These are phyloP conservation scores for Ustilago bromivora DNA, from an alignment of 1,284 basidiomycete genomes.

Conservation along the genomic window DNA sequence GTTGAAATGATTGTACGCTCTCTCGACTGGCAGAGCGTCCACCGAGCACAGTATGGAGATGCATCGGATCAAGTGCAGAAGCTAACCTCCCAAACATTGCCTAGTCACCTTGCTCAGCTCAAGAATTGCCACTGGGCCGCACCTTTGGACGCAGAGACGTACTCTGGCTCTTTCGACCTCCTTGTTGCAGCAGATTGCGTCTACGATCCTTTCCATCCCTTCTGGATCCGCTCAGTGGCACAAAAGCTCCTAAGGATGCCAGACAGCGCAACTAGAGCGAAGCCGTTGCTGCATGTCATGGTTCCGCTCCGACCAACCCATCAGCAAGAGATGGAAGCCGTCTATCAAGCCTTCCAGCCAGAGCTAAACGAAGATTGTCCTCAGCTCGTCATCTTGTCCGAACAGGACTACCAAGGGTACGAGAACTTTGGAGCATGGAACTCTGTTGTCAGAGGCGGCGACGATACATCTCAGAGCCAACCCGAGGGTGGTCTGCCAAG, in stretches of 20 bases:
- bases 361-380: neutral
- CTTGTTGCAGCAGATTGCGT: constrained; percentile 65
- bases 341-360: constrained; percentile 52
- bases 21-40: constrained; percentile 62
- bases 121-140: constrained; percentile 9
- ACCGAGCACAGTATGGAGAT: constrained; percentile 9
- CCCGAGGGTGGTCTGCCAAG: constrained; percentile 30
- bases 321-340: constrained; percentile 50
- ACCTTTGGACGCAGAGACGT: constrained; percentile 10
- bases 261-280: neutral
- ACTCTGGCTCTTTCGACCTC: constrained; percentile 40
- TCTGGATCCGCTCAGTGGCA: constrained; percentile 63
- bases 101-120: constrained; percentile 8
- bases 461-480: constrained; percentile 13
- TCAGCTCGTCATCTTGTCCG: constrained; percentile 27
- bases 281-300: constrained; percentile 56
- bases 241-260: constrained; percentile 32
- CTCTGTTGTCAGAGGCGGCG: constrained; percentile 20
- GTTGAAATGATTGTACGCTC: constrained; percentile 24
- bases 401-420: constrained; percentile 45
- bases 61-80: constrained; percentile 1
- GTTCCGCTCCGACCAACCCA: constrained; percentile 58
- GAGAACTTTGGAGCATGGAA: constrained; percentile 58
- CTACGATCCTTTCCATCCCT: constrained; percentile 60
- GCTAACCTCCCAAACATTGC: constrained; percentile 55